phyloP scores from a whole-genome alignment of 768 basidiomycete genomes.

The Basidioascus undulatus region DNA sequence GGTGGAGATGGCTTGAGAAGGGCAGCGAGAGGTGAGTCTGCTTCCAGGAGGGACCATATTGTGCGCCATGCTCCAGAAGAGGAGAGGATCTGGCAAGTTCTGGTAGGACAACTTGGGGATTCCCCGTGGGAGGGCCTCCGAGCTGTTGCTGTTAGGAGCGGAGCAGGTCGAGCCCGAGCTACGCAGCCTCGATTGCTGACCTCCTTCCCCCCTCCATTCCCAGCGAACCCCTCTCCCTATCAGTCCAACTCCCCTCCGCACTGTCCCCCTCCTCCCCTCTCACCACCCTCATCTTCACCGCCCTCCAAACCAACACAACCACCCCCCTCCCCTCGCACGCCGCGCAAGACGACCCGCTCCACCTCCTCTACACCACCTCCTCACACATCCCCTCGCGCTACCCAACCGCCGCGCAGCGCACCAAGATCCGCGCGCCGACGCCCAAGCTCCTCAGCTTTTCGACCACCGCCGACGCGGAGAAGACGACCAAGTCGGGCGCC shows the following conservation, averaged over 20 bases:
- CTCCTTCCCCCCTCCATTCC: too few species aligned
- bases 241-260: too few species aligned
- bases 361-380: constrained; percentile 48
- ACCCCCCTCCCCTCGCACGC: constrained; percentile 50
- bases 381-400: constrained; percentile 71
- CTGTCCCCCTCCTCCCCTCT: too few species aligned
- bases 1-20: constrained; percentile 27
- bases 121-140: too few species aligned
- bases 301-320: constrained; percentile 53
- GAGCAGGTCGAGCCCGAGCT: too few species aligned
- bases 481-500: constrained; percentile 48
- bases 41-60: too few species aligned
- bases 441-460: constrained; percentile 50
- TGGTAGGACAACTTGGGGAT: too few species aligned
- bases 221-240: too few species aligned
- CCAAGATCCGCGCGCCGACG: constrained; percentile 56
- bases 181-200: too few species aligned
- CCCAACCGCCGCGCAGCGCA: constrained; percentile 50
- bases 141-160: too few species aligned
- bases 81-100: too few species aligned
- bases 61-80: too few species aligned
- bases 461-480: constrained; percentile 34
- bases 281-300: constrained; percentile 51
- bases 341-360: constrained; percentile 50
- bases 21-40: constrained; percentile 32